These are phyloP conservation scores for Paratinospora sagittata DNA, from an alignment of 164 flowering plant genomes.

Conservation along the genomic window DNA sequence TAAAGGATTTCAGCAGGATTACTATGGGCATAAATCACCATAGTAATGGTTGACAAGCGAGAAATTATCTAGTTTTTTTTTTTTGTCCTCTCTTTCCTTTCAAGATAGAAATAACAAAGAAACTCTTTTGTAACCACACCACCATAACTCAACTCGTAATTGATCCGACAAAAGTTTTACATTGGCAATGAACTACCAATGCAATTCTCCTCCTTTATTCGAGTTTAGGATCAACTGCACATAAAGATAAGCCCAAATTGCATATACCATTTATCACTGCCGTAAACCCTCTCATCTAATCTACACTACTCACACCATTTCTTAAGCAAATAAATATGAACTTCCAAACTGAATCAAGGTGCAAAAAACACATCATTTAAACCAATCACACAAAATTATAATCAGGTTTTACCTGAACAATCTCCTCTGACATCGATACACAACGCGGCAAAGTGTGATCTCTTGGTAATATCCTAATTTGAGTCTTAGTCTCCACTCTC, in stretches of 20 bases:
- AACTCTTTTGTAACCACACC: neutral
- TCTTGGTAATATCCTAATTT: constrained; percentile 88
- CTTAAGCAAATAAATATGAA: neutral
- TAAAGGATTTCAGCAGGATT: neutral
- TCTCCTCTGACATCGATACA: constrained; percentile 77
- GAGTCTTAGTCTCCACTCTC: constrained; percentile 94
- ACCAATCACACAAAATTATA: neutral
- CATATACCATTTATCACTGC: no score
- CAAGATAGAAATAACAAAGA: neutral
- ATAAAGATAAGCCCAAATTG: no score
- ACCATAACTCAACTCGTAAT: neutral
- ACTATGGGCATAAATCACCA: neutral
- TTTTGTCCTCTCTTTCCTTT: neutral
- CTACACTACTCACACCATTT: neutral
- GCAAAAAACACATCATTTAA: neutral
- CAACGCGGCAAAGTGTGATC: constrained; percentile 84
- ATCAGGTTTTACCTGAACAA: constrained; percentile 68
- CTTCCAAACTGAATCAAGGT: neutral
- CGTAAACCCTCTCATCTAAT: neutral
- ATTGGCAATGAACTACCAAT: neutral
- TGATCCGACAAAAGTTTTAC: no score
- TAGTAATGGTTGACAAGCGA: neutral
- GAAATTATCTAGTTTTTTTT: neutral
- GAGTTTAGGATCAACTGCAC: no score
- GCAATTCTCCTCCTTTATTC: neutral